These are phyloP conservation scores for Alnus rubra DNA, from an alignment of 306 rosid genomes.

Conservation along the genomic window DNA sequence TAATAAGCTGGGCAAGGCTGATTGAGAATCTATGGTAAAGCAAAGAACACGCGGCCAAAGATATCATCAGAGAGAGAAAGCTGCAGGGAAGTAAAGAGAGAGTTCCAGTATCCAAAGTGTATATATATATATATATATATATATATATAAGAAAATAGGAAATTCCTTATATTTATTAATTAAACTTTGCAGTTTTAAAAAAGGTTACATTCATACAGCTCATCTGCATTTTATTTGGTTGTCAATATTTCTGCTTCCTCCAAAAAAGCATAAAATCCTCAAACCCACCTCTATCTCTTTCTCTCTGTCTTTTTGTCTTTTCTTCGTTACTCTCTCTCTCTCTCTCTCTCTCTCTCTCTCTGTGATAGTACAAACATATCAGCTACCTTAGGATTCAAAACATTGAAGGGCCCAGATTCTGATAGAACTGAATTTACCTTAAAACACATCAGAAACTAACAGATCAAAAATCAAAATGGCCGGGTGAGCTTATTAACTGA, in stretches of 20 bases:
- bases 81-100: not conserved
- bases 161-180: not conserved
- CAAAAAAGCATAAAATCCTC: not conserved
- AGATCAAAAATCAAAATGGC: no score
- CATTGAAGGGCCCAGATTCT: no score
- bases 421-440: no score
- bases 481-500: no score
- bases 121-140: no score
- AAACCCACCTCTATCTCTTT: no score
- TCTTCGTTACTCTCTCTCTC: no score
- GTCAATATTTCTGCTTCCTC: not conserved
- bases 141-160: not conserved
- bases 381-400: no score
- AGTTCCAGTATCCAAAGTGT: not conserved
- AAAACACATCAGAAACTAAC: no score
- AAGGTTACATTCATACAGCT: no score
- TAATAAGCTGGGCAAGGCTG: not conserved
- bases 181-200: not conserved
- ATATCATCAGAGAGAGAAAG: constrained; percentile 28
- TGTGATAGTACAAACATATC: no score
- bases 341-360: no score
- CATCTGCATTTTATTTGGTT: constrained; percentile 8
- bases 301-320: not conserved
- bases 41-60: constrained; percentile 50
- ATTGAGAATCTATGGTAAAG: constrained; percentile 48